phyloP scores from a whole-genome alignment of 176 grass and related monocot species.

The Urochloa ruziziensis region DNA sequence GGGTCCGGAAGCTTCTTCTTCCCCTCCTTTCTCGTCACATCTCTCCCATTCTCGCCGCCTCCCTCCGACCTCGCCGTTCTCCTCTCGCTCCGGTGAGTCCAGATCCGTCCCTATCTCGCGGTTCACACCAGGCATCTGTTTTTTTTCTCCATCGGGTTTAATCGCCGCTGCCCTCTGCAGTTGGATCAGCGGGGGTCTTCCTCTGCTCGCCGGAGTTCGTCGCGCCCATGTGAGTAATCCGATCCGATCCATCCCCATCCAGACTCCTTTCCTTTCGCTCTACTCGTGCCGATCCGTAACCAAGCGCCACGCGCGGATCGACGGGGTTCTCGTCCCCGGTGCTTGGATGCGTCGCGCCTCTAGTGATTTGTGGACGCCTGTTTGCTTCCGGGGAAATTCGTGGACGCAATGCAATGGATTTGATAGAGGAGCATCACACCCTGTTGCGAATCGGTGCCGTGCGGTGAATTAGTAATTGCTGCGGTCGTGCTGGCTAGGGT shows the following conservation, averaged over 20 bases:
- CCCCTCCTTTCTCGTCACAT: neutral
- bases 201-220: slow-evolving; percentile 13
- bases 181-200: slow-evolving; percentile 6
- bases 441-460: neutral
- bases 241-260: neutral
- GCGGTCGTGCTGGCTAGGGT: neutral
- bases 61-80: neutral
- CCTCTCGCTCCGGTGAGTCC: slow-evolving; percentile 4
- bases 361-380: neutral
- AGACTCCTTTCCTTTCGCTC: neutral
- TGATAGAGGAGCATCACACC: neutral
- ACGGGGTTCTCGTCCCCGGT: neutral
- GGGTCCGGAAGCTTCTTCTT: slow-evolving; percentile 15
- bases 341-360: neutral
- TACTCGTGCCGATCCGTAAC: neutral
- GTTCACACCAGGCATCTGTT: neutral
- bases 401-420: neutral
- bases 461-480: neutral
- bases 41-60: slow-evolving; percentile 4
- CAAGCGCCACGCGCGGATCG: neutral
- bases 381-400: neutral
- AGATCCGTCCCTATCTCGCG: neutral
- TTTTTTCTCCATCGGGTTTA: neutral
- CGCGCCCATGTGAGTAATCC: slow-evolving; percentile 41
- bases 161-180: slow-evolving; percentile 12